Percentiles rank a stretch among this genome's conserved stretches.
Evolutionary conservation across 2,329 filamentous ascomycete genomes (phyloP).

Genomic region (Aspergillus udagawae): DNA sequence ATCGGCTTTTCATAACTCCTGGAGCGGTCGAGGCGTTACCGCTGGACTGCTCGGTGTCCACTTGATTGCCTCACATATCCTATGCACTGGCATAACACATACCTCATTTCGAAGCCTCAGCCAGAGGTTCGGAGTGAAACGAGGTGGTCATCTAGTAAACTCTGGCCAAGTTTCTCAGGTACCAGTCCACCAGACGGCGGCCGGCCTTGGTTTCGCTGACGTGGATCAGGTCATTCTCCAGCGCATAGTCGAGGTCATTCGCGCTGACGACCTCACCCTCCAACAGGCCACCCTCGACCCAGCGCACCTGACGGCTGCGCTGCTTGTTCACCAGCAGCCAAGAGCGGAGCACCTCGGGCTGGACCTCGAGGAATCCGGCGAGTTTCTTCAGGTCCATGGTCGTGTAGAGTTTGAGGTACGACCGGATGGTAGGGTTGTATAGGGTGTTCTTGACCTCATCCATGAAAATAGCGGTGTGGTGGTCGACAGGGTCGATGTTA

Average conservation of each 20-base stretch:
- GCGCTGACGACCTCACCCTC: constrained; percentile 92
- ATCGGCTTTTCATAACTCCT: neutral
- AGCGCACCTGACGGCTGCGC: constrained; percentile 92
- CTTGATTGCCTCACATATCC: neutral
- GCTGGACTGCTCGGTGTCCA: neutral
- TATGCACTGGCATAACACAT: constrained; percentile 1
- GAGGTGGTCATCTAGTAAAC: constrained; percentile 65
- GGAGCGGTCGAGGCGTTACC: constrained; percentile 1
- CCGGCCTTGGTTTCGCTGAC: constrained; percentile 98
- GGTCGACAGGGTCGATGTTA: constrained; percentile 95
- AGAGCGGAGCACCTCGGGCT: constrained; percentile 90
- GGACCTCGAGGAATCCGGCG: constrained; percentile 91
- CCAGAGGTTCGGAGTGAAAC: constrained; percentile 8
- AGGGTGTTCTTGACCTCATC: constrained; percentile 99
- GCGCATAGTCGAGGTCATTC: constrained; percentile 93
- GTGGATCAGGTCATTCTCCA: constrained; percentile 96
- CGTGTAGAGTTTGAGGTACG: constrained; percentile 97
- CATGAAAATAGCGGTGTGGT: constrained; percentile 98
- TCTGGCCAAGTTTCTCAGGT: constrained; percentile 90
- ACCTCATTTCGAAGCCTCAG: constrained; percentile 5
- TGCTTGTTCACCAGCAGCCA: constrained; percentile 98
- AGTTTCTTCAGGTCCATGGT: constrained; percentile 99
- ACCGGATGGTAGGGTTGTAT: constrained; percentile 95
- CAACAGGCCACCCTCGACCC: constrained; percentile 82
- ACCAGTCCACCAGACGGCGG: constrained; percentile 97